These are phyloP conservation scores for Avena eriantha DNA, from an alignment of 176 grass and related monocot species.

Conservation along the genomic window DNA sequence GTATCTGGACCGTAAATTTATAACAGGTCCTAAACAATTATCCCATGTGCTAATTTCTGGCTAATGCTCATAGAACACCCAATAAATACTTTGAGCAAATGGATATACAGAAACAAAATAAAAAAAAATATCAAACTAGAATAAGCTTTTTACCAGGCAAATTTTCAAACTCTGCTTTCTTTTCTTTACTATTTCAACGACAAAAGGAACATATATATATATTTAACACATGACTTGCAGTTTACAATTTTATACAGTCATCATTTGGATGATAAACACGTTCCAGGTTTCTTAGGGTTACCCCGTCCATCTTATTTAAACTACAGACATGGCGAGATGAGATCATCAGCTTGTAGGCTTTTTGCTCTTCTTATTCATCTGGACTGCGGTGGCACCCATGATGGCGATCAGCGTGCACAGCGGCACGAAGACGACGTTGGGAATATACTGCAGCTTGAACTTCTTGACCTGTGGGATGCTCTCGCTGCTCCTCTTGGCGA, in stretches of 20 bases:
- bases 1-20: not conserved
- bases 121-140: not conserved
- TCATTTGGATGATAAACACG: not conserved
- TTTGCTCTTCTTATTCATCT: constrained; percentile 45
- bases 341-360: constrained; percentile 7
- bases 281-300: constrained; percentile 3
- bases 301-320: constrained; percentile 10
- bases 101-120: not conserved
- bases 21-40: not conserved
- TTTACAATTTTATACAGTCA: not conserved
- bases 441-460: constrained; percentile 67
- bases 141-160: not conserved
- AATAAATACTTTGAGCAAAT: not conserved
- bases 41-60: not conserved
- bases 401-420: constrained; percentile 48
- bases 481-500: constrained; percentile 52
- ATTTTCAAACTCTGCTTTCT: not conserved
- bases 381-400: constrained; percentile 35
- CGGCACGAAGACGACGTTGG: constrained; percentile 75
- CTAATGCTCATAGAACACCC: not conserved
- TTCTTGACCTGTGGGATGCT: constrained; percentile 58
- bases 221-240: not conserved
- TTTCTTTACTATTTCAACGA: not conserved
- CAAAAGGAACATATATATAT: not conserved
- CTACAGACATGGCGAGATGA: not conserved